Evolutionary conservation across 305 asterid species (phyloP).

Genomic region (Nicotiana rustica): DNA sequence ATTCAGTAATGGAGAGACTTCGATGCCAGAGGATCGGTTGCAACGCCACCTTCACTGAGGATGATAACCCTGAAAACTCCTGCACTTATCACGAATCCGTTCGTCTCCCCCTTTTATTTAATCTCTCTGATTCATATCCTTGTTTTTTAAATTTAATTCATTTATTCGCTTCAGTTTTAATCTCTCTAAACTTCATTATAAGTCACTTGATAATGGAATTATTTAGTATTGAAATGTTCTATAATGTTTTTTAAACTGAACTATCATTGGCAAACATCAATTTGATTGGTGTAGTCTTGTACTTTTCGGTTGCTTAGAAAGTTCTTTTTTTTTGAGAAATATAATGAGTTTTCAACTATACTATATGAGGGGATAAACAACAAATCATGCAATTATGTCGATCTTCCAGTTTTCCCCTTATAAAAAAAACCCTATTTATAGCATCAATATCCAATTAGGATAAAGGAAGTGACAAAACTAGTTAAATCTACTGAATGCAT

Average conservation of each 20-base stretch:
- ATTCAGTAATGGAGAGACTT: constrained; percentile 65
- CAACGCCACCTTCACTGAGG: constrained; percentile 75
- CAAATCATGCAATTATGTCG: neutral
- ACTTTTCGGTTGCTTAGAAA: neutral
- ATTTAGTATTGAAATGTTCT: neutral
- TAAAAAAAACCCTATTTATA: neutral
- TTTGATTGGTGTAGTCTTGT: neutral
- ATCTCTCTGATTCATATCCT: neutral
- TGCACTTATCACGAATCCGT: constrained; percentile 84
- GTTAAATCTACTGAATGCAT: neutral
- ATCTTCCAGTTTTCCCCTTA: neutral
- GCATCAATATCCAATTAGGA: neutral
- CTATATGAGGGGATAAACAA: neutral
- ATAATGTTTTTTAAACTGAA: neutral
- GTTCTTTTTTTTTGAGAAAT: no score
- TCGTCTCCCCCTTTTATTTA: constrained; percentile 41
- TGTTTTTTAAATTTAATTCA: neutral
- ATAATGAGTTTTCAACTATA: neutral
- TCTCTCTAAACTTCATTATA: neutral
- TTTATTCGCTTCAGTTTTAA: neutral
- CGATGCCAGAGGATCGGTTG: constrained; percentile 96
- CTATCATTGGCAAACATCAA: neutral
- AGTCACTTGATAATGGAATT: neutral
- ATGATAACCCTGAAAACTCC: constrained; percentile 73
- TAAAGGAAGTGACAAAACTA: neutral